phyloP scores from a whole-genome alignment of 257 asterid species.

The Nicotiana attenuata region DNA sequence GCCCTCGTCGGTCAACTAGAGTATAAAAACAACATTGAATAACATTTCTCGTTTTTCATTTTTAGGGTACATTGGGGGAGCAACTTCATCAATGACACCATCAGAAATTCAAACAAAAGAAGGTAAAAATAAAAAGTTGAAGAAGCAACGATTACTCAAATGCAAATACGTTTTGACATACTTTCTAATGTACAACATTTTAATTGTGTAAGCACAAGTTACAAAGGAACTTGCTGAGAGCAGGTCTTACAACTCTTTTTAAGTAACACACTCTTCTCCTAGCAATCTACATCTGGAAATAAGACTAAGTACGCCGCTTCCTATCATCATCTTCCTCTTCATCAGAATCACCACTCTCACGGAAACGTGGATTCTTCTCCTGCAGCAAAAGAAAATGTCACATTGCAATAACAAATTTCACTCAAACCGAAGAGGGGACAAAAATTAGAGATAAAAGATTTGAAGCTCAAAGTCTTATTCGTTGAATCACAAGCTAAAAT shows the following conservation, averaged over 20 bases:
- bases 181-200: neutral
- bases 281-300: neutral
- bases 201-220: neutral
- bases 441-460: neutral
- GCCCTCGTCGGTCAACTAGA: neutral
- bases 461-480: neutral
- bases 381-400: constrained; percentile 17
- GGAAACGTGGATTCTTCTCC: constrained; percentile 89
- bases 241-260: neutral
- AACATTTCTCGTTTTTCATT: no score
- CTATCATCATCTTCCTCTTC: constrained; percentile 70
- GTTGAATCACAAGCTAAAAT: neutral
- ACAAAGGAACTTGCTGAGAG: neutral
- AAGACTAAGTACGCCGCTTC: constrained; percentile 29
- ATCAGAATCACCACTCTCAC: constrained; percentile 87
- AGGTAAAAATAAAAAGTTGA: neutral
- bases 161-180: neutral
- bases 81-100: neutral
- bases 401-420: neutral
- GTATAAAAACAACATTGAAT: no score
- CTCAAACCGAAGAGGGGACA: neutral
- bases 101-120: neutral
- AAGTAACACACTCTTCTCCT: neutral
- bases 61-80: neutral
- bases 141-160: neutral